phyloP scores from a whole-genome alignment of 2,329 filamentous ascomycete species.

The Fusarium illudens region DNA sequence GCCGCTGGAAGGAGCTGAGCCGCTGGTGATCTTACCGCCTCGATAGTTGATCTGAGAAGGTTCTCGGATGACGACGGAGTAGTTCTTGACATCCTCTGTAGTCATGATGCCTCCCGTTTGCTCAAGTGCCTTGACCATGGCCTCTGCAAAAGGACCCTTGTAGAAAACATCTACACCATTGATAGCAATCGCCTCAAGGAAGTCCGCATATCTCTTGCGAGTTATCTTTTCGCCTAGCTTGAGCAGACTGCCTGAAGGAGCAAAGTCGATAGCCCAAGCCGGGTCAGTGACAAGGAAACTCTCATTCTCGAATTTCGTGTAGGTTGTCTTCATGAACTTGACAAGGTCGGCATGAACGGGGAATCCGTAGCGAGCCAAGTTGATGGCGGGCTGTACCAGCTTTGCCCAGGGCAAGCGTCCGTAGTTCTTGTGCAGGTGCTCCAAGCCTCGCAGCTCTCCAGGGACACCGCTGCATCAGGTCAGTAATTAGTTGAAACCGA shows the following conservation, averaged over 20 bases:
- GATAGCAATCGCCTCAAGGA: slow-evolving; percentile 73
- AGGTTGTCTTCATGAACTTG: slow-evolving; percentile 68
- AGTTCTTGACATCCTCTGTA: slow-evolving; percentile 74
- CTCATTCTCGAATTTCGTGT: slow-evolving; percentile 51
- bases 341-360: slow-evolving; percentile 75
- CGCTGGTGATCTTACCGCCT: slow-evolving; percentile 73
- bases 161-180: slow-evolving; percentile 76
- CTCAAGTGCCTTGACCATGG: slow-evolving; percentile 72
- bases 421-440: slow-evolving; percentile 75
- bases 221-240: slow-evolving; percentile 78
- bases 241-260: slow-evolving; percentile 74
- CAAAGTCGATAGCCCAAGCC: slow-evolving; percentile 85
- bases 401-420: slow-evolving; percentile 70
- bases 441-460: slow-evolving; percentile 76
- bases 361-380: slow-evolving; percentile 77
- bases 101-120: slow-evolving; percentile 79
- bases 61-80: slow-evolving; percentile 70
- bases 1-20: slow-evolving; percentile 77
- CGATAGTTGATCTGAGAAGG: slow-evolving; percentile 70
- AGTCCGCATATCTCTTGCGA: slow-evolving; percentile 76
- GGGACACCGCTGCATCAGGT: slow-evolving; percentile 64
- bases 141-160: slow-evolving; percentile 71
- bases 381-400: slow-evolving; percentile 75
- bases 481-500: fast-evolving
- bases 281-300: slow-evolving; percentile 74